Conservation (phyloP, 306 rosid species). For the Malus orientalis region DNA sequence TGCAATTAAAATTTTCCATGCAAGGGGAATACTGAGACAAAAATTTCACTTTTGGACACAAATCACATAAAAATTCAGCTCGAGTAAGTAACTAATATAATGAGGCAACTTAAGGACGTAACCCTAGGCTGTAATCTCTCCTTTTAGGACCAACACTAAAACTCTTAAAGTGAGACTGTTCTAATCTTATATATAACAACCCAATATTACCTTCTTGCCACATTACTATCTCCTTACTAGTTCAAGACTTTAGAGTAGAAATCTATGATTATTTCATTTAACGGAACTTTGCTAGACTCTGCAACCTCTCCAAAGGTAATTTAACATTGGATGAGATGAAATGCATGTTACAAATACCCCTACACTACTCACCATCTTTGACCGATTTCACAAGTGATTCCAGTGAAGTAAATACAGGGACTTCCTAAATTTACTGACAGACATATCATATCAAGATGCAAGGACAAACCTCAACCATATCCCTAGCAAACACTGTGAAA, state of each 20-base stretch:
- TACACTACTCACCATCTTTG: neutral
- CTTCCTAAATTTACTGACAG: neutral
- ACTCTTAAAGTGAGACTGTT: too few species aligned
- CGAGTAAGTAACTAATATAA: too few species aligned
- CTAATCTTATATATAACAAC: too few species aligned
- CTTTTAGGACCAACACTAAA: too few species aligned
- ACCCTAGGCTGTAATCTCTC: too few species aligned
- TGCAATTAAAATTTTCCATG: too few species aligned
- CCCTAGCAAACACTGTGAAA: constrained; percentile 72
- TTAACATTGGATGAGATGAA: neutral
- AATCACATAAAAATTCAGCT: too few species aligned
- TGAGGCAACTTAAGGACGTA: too few species aligned
- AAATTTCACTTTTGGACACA: too few species aligned
- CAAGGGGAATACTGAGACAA: too few species aligned
- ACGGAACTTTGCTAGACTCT: neutral
- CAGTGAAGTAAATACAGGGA: neutral
- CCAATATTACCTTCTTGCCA: neutral
- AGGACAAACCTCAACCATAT: constrained; percentile 82
- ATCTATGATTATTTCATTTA: neutral
- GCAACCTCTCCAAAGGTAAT: neutral
- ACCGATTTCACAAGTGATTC: neutral
- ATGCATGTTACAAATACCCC: neutral
- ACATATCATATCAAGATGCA: neutral
- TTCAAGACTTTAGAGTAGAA: neutral
- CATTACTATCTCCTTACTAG: neutral